A percentile compares a stretch with the other conserved stretches of the same genome.
These are phyloP conservation scores for Sugiyamaella xylanicola DNA, from an alignment of 1,139 yeast genomes.

Conservation along the genomic window DNA sequence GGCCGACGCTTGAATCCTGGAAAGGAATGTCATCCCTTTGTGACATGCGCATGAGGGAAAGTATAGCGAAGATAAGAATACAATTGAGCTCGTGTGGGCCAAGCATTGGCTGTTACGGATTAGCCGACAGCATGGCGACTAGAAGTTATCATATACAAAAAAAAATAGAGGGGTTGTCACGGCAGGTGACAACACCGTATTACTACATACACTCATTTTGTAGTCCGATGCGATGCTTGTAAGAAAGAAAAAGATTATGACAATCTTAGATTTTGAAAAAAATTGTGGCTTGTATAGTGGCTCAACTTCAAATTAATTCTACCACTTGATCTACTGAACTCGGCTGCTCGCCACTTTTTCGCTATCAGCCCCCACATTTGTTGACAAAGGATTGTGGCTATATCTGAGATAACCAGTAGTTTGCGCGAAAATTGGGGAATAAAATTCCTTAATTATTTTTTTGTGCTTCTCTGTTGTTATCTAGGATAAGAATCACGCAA, in stretches of 20 bases:
- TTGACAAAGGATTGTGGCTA: neutral
- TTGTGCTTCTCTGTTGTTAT: slow-evolving; percentile 11
- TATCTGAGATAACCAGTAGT: neutral
- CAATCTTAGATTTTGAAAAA: neutral
- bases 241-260: neutral
- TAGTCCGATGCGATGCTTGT: neutral
- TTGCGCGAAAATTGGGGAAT: neutral
- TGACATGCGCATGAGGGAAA: neutral
- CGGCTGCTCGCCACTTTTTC: neutral
- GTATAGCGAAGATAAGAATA: no score
- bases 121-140: no score
- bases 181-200: no score
- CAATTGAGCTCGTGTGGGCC: no score
- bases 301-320: neutral
- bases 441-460: neutral
- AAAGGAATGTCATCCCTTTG: neutral
- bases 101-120: no score
- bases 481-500: slow-evolving; percentile 14
- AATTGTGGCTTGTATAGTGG: neutral
- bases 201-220: neutral
- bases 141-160: no score
- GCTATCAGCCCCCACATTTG: slow-evolving; percentile 2
- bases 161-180: no score
- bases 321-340: neutral
- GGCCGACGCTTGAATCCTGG: neutral